Evolutionary conservation across 371 early-diverging fungal species (phyloP), one percentile per base, ranked within the genome.

Genomic region (Mortierella sp.): DNA sequence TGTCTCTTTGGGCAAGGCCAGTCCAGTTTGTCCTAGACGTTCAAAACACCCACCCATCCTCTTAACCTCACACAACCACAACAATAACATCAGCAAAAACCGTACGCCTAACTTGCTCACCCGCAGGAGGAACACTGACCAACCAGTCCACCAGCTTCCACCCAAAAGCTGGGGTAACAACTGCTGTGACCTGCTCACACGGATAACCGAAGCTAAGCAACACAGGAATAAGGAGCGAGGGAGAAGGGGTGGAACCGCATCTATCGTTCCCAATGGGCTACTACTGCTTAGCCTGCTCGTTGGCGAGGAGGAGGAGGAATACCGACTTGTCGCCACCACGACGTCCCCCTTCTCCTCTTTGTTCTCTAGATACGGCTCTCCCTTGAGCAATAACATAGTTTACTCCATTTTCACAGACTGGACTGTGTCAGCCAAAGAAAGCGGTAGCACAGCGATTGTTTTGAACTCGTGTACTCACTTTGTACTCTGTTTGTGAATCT

Each of bases 21-120:
- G 24, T 65, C 65, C 65, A 65, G 65, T 65, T 65, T 65, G 38
- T 65, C 65, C 65, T 65, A 38, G 41, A 65, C 38, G 41, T 38
- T 65, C 38, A 65, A 65, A 7, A 38, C 35, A 35, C 63, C 32
- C 14, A 14, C 16, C 16, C 63, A 18, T 8, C 14, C 54, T 54
- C 24, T 54, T 21, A 54, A 18, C 4, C 24, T 24, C 24, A 1
- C 65, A 65, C 65, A 65, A 65, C 65, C 65, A 65, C 38, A 65
- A 65, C 41, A 65, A 65, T n/a, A 46, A 71, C 29, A 46, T 46
- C 29, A 46, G 46, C 24, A 44, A 44, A 70, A 35, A 21, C 65
- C 21, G 32, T 38, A 41, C 38, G 65, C 65, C 65, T 38, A 38
- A 65, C 65, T 65, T 38, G 35, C 43, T n/a, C 71, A 71, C 72